Evolutionary conservation across 2,329 filamentous ascomycete species (phyloP).

Genomic region (Metarhizium humberi): DNA sequence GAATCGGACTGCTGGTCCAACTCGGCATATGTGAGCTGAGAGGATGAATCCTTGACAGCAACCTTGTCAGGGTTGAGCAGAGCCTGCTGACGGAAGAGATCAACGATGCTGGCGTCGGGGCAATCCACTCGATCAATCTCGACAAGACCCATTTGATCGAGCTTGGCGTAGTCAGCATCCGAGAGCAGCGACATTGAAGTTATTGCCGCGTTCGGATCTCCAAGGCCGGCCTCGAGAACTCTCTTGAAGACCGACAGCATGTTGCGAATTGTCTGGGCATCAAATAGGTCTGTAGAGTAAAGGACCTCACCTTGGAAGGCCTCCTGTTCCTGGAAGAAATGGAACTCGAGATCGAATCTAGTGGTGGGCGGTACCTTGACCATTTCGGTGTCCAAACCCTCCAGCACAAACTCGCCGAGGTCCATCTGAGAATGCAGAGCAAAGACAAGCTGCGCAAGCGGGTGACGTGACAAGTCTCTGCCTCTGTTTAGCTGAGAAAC

Average conservation of each 20-base stretch:
- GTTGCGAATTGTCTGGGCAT: constrained; percentile 11
- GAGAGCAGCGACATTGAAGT: background rate
- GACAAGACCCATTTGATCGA: constrained; percentile 11
- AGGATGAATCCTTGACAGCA: too few relatives aligned
- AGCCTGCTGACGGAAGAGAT: constrained; percentile 15
- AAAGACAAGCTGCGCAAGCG: constrained; percentile 12
- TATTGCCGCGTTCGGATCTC: constrained; percentile 4
- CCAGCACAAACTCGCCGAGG: constrained; percentile 10
- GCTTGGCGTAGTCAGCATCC: background rate
- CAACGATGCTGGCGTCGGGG: constrained; percentile 12
- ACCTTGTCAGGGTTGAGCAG: too few relatives aligned
- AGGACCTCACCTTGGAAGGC: constrained; percentile 4
- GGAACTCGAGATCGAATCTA: too few relatives aligned
- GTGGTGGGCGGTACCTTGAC: background rate
- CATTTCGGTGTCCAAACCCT: constrained; percentile 9
- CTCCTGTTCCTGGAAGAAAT: too few relatives aligned
- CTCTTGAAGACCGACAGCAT: constrained; percentile 10
- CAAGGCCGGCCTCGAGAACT: constrained; percentile 10
- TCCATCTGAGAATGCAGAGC: constrained; percentile 13
- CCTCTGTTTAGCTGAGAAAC: too few relatives aligned
- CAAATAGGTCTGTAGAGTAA: constrained; percentile 14
- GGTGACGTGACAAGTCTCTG: constrained; percentile 10
- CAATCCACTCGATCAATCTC: constrained; percentile 9
- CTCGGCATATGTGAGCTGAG: too few relatives aligned
- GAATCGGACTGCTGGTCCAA: too few relatives aligned